Base-by-base conservation (phyloP, 306 rosid genomes). In the Prinsepia uniflora region DNA sequence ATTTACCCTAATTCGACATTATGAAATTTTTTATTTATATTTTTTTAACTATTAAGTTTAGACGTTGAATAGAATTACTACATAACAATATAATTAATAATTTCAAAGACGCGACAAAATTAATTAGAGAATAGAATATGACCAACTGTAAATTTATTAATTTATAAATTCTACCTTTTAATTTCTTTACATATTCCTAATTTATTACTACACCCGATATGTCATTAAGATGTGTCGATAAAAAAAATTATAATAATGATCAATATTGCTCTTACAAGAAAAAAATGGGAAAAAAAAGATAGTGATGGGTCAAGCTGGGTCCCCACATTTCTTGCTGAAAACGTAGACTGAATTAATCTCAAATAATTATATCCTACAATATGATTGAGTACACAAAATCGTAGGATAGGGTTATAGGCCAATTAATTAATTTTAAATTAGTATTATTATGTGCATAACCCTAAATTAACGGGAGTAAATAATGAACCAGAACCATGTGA, bases 381-480 rank as follows among this genome's bases (percentile, higher is more conserved):
- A 1, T 17, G 30, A 15, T 48, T 42, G 34, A 30, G 36, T 30
- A 30, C 36, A 30, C 15, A 11, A n/a, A 12, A 39, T 18, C 52
- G 30, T 11, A 10, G 40, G 45, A 1, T 39, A 36, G 48, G 49
- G 39, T n/a, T 18, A 19, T 12, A 22, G 7, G 2, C 22, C 30
- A 12, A 48, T 39, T 49, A 55, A 54, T 72, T 63, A 61, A 15
- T 15, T 60, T 60, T 30, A 39, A 4, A 4, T 41, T 64, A 0
- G 18, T 6, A 62, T 41, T 3, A 65, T 8, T 30, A 22, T 15
- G 1, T 52, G 19, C 20, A 71, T 24, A 47, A 68, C 49, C 79
- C 89, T 83, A 76, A 87, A 82, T 84, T 82, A 71, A 74, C 83
- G 98, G 89, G 80, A 57, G 54, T 30, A 30, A 30, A 30, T 30